Evolutionary conservation across 1,139 yeast genomes (phyloP).

Genomic region (Blastobotrys buckinghamii): DNA sequence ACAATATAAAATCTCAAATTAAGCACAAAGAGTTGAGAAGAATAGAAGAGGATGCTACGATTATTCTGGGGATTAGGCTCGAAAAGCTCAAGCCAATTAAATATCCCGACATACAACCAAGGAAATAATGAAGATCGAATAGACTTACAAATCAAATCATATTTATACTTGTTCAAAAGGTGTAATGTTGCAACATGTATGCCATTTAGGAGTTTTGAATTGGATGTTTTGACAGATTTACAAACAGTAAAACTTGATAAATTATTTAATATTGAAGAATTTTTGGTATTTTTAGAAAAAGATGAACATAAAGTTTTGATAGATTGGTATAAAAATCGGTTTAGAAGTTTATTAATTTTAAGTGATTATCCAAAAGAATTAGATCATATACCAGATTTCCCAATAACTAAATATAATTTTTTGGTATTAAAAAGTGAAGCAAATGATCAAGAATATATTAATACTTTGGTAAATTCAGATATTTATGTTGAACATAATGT

Average conservation of each 20-base stretch:
- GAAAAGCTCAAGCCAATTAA: constrained; percentile 10
- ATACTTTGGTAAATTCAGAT: constrained; percentile 38
- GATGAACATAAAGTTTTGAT: constrained; percentile 59
- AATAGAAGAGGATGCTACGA: background rate
- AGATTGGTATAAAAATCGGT: constrained; percentile 61
- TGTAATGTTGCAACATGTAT: constrained; percentile 34
- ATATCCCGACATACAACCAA: constrained; percentile 43
- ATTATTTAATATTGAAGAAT: constrained; percentile 44
- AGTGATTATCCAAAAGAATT: constrained; percentile 40
- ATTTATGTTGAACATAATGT: constrained; percentile 49
- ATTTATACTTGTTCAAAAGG: constrained; percentile 52
- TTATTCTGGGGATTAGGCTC: background rate
- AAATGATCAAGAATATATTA: constrained; percentile 41
- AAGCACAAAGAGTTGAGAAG: no score
- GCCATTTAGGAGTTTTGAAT: background rate
- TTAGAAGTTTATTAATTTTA: constrained; percentile 52
- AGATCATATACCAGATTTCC: constrained; percentile 25
- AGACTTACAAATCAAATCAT: constrained; percentile 53
- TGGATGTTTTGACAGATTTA: background rate
- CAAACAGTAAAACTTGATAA: constrained; percentile 44
- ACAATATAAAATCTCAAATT: no score
- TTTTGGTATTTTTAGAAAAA: constrained; percentile 38
- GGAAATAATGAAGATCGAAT: constrained; percentile 50
- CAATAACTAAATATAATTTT: constrained; percentile 31
- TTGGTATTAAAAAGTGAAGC: constrained; percentile 40